A percentile compares a stretch with the other conserved stretches of the same genome.
These are phyloP conservation scores for Delitschia confertaspora DNA, from an alignment of 495 filamentous ascomycete genomes.

Conservation along the genomic window DNA sequence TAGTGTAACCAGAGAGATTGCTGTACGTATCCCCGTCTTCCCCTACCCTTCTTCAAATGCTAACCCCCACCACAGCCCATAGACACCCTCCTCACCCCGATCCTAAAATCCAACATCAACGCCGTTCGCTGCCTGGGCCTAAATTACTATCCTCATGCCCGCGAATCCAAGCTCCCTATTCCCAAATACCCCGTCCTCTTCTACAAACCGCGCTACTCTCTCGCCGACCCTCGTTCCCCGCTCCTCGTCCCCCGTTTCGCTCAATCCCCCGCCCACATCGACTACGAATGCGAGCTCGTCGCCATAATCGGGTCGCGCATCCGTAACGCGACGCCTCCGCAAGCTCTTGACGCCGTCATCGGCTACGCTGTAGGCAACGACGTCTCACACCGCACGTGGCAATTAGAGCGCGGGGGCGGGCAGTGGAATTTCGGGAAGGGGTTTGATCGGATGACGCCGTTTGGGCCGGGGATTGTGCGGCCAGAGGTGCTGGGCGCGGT, in stretches of 20 bases:
- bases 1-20: too few relatives aligned
- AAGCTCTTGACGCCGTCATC: slow-evolving; percentile 65
- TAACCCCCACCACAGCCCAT: slow-evolving; percentile 40
- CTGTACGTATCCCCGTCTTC: background rate
- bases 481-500: slow-evolving; percentile 24
- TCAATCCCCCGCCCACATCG: slow-evolving; percentile 53
- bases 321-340: slow-evolving; percentile 53
- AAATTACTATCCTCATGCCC: slow-evolving; percentile 75
- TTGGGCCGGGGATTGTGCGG: slow-evolving; percentile 69
- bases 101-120: slow-evolving; percentile 57
- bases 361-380: slow-evolving; percentile 80
- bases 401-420: slow-evolving; percentile 65
- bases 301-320: slow-evolving; percentile 66
- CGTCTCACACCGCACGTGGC: slow-evolving; percentile 77
- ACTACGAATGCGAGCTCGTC: slow-evolving; percentile 83
- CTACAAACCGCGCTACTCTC: slow-evolving; percentile 70
- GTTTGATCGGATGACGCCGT: slow-evolving; percentile 85
- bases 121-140: slow-evolving; percentile 74
- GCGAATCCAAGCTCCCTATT: slow-evolving; percentile 63
- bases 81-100: slow-evolving; percentile 56
- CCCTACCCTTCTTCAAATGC: background rate
- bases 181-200: slow-evolving; percentile 74
- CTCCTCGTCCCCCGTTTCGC: slow-evolving; percentile 56
- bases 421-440: slow-evolving; percentile 80
- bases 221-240: slow-evolving; percentile 59